These are phyloP conservation scores for Penicillium longicatenatum DNA, from an alignment of 495 filamentous ascomycete genomes.

Conservation along the genomic window DNA sequence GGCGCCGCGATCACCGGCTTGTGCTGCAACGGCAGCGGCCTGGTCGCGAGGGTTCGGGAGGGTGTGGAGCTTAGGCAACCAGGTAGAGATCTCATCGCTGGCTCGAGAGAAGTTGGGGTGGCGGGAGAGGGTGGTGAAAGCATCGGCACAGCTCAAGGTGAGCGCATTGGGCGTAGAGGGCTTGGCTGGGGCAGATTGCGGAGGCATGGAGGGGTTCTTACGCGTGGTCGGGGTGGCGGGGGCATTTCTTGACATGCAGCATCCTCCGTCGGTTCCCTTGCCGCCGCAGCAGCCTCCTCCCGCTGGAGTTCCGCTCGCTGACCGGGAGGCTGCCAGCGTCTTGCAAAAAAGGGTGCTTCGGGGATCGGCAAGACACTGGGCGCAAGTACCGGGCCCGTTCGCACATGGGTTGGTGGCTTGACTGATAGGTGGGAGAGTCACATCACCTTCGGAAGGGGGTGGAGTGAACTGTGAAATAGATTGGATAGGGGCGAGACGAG, in stretches of 20 bases:
- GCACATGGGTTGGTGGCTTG: conserved; percentile 57
- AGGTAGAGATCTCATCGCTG: conserved; percentile 70
- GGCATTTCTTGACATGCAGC: conserved; percentile 46
- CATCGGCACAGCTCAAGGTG: conserved; percentile 69
- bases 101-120: conserved; percentile 80
- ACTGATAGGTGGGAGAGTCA: conserved; percentile 43
- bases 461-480: conserved; percentile 64
- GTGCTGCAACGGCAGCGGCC: conserved; percentile 25
- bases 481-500: conserved; percentile 51
- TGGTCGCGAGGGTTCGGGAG: conserved; percentile 47
- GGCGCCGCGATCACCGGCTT: conserved; percentile 48
- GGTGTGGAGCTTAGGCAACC: conserved; percentile 73
- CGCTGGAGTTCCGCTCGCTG: conserved; percentile 46
- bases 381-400: conserved; percentile 77
- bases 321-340: conserved; percentile 68
- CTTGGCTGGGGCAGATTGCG: conserved; percentile 30
- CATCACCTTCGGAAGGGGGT: conserved; percentile 68
- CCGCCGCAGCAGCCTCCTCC: conserved; percentile 56
- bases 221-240: conserved; percentile 29
- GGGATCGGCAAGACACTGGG: conserved; percentile 76
- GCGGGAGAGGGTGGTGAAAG: conserved; percentile 78
- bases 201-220: conserved; percentile 29
- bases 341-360: conserved; percentile 85
- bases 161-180: conserved; percentile 33
- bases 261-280: conserved; percentile 53